Percentiles rank a stretch among this genome's conserved stretches.
phyloP scores from a whole-genome alignment of 768 basidiomycete species.

The Tulasnella sp. region DNA sequence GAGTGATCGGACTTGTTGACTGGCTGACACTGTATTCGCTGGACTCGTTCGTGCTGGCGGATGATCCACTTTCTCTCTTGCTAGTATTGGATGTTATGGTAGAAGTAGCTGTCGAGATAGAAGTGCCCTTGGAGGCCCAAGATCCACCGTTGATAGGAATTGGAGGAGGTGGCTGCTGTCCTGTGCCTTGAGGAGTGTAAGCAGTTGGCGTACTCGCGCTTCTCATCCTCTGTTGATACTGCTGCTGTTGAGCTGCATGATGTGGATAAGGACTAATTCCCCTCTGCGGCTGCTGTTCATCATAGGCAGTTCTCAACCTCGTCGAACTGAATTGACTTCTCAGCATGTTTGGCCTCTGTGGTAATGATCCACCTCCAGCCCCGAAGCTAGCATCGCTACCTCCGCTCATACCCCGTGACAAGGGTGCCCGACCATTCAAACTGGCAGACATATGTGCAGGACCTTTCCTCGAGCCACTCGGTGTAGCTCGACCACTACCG shows the following conservation, averaged over 20 bases:
- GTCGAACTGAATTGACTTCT: constrained; percentile 63
- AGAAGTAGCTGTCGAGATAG: constrained; percentile 23
- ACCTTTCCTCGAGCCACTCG: background rate
- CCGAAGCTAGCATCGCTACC: background rate
- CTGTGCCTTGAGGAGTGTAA: constrained; percentile 5
- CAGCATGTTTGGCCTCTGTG: constrained; percentile 24
- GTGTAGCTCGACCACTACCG: constrained; percentile 11
- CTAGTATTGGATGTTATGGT: constrained; percentile 12
- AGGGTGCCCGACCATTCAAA: background rate
- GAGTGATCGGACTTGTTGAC: constrained; percentile 48
- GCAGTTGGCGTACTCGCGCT: constrained; percentile 12
- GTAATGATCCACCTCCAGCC: background rate
- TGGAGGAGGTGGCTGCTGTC: constrained; percentile 22
- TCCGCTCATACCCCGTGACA: constrained; percentile 8
- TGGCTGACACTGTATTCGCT: constrained; percentile 52
- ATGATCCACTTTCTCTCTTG: constrained; percentile 76
- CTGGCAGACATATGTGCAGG: background rate
- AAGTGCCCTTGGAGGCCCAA: constrained; percentile 40
- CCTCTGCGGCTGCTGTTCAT: constrained; percentile 28
- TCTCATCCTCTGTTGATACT: constrained; percentile 3
- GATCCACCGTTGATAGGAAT: constrained; percentile 47
- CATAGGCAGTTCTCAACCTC: constrained; percentile 41
- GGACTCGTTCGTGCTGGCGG: constrained; percentile 67
- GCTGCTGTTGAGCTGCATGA: constrained; percentile 8
- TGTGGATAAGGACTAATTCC: background rate